Percentiles rank a stretch among this genome's conserved stretches.
phyloP scores from a whole-genome alignment of 192 early-diverging fungal genomes.

The Funneliformis geosporum region DNA sequence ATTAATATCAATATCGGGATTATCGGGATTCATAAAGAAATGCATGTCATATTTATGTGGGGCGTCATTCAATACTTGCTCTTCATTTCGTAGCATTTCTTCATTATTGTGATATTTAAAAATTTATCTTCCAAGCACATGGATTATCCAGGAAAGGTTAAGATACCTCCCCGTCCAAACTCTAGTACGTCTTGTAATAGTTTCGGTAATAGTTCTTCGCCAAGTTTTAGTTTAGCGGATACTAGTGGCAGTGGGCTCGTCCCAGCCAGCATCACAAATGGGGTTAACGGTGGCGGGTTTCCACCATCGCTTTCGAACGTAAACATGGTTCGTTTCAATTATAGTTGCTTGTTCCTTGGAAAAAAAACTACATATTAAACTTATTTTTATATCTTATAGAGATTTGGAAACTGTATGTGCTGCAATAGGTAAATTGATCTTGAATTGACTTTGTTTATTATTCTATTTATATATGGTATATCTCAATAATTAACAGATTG shows the following conservation, averaged over 20 bases:
- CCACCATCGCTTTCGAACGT: neutral
- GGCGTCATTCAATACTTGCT: neutral
- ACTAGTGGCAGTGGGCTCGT: neutral
- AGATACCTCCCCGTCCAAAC: neutral
- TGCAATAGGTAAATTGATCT: slow-evolving; percentile 52
- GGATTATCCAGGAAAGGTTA: neutral
- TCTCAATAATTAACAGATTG: neutral
- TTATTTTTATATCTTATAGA: slow-evolving; percentile 35
- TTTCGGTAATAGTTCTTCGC: neutral
- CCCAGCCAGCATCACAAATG: neutral
- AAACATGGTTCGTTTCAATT: neutral
- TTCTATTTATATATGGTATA: neutral
- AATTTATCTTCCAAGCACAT: neutral
- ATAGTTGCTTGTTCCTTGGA: neutral
- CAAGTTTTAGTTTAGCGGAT: neutral
- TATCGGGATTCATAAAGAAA: neutral
- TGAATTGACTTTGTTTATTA: neutral
- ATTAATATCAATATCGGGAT: no score
- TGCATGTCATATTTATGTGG: neutral
- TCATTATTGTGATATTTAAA: no score
- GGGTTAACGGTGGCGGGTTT: neutral
- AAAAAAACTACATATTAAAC: neutral
- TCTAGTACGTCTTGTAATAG: neutral
- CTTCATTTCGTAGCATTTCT: no score
- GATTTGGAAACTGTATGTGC: slow-evolving; percentile 64